A percentile compares a stretch with the other conserved stretches of the same genome.
These are phyloP conservation scores for Spathaspora passalidarum DNA, from an alignment of 805 yeast genomes.

Conservation along the genomic window DNA sequence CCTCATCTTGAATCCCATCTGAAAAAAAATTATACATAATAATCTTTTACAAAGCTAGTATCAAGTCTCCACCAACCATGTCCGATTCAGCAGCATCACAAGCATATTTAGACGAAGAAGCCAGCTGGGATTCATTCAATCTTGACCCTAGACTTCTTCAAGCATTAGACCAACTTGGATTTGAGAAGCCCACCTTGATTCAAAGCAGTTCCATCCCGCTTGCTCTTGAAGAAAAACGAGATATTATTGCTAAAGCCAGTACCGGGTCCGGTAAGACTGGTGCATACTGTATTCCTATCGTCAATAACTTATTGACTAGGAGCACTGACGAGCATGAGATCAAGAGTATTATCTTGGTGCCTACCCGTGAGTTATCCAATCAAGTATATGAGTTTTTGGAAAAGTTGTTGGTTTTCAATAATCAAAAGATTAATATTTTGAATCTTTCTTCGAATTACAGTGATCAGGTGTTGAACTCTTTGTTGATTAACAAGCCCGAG, in stretches of 20 bases:
- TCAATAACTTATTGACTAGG: constrained; percentile 58
- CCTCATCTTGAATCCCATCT: not conserved
- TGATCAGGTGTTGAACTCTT: constrained; percentile 67
- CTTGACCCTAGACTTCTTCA: constrained; percentile 82
- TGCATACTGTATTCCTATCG: constrained; percentile 83
- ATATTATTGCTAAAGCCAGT: constrained; percentile 88
- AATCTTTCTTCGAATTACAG: constrained; percentile 67
- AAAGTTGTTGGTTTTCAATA: constrained; percentile 67
- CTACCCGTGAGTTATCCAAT: constrained; percentile 86
- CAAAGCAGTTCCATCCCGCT: constrained; percentile 91
- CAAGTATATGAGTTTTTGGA: constrained; percentile 76
- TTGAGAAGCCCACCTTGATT: constrained; percentile 81
- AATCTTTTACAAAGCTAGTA: no score
- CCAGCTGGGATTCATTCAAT: constrained; percentile 70
- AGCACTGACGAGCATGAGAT: constrained; percentile 21
- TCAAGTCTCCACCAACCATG: constrained; percentile 1
- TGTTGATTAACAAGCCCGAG: constrained; percentile 73
- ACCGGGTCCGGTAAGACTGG: constrained; percentile 97
- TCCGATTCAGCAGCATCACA: constrained; percentile 49
- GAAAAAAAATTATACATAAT: not conserved
- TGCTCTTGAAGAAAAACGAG: constrained; percentile 86
- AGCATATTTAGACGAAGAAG: constrained; percentile 68
- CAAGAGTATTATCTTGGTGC: constrained; percentile 76
- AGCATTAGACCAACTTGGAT: constrained; percentile 78
- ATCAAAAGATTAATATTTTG: constrained; percentile 57